Percentiles rank a stretch among this genome's conserved stretches.
Evolutionary conservation across 129 eudicot species (phyloP).

Genomic region (Solidago caesia): DNA sequence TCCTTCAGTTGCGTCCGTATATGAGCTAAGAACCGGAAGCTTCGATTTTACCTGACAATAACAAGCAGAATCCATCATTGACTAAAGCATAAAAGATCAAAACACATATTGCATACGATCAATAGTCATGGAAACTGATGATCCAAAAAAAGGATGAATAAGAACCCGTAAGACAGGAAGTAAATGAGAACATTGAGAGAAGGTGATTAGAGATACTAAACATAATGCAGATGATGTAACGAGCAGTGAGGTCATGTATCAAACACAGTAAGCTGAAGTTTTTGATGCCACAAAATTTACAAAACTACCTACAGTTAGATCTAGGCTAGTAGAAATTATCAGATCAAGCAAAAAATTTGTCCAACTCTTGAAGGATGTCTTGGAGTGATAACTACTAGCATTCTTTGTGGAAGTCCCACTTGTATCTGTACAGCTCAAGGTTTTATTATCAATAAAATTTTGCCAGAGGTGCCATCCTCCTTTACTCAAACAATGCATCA

Average conservation of each 20-base stretch:
- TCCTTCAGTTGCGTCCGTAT: slow-evolving; percentile 89
- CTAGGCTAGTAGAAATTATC: neutral
- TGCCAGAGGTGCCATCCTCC: too few species aligned
- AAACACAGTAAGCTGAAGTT: neutral
- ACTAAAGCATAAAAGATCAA: neutral
- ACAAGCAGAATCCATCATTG: slow-evolving; percentile 16
- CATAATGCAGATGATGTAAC: neutral
- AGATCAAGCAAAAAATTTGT: neutral
- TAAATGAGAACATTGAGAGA: neutral
- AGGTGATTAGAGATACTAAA: neutral
- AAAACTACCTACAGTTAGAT: neutral
- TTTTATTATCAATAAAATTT: too few species aligned
- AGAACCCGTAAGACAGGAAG: neutral
- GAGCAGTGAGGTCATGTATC: neutral
- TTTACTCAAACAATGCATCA: neutral
- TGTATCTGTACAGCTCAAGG: too few species aligned
- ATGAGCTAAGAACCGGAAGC: slow-evolving; percentile 72
- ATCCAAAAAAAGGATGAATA: neutral
- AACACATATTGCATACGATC: neutral
- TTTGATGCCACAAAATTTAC: neutral
- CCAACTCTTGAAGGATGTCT: too few species aligned
- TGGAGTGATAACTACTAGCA: neutral
- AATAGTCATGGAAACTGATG: neutral
- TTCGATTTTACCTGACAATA: slow-evolving; percentile 79
- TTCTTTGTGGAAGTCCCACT: too few species aligned